Evolutionary conservation across 2,329 filamentous ascomycete genomes (phyloP).

Genomic region (Cercospora sp.): DNA sequence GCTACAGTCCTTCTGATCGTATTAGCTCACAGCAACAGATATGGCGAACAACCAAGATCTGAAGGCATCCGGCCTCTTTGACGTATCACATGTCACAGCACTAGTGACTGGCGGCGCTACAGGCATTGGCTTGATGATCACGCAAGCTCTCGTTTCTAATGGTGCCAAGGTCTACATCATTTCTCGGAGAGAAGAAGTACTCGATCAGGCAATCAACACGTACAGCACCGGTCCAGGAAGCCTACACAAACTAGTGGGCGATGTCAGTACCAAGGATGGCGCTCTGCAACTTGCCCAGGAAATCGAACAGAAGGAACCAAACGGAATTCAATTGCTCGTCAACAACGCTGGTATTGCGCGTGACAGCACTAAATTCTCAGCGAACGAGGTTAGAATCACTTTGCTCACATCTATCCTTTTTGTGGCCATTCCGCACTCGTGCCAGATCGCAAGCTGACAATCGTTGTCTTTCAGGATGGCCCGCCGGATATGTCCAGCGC

Average conservation of each 20-base stretch:
- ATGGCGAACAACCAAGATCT: constrained; percentile 44
- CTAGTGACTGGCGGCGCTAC: constrained; percentile 50
- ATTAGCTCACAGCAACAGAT: constrained; percentile 18
- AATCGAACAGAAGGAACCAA: constrained; percentile 47
- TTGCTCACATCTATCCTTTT: background rate
- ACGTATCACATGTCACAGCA: constrained; percentile 48
- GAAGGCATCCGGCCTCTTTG: constrained; percentile 47
- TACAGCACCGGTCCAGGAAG: constrained; percentile 50
- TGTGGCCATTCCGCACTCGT: constrained; percentile 9
- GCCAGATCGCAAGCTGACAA: constrained; percentile 7
- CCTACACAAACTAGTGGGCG: constrained; percentile 43
- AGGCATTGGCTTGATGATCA: constrained; percentile 42
- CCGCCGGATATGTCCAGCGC: constrained; percentile 52
- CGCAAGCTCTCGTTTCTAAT: constrained; percentile 40
- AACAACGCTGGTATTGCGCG: constrained; percentile 57
- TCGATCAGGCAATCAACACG: constrained; percentile 47
- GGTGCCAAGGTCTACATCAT: constrained; percentile 51
- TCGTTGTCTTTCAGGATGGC: constrained; percentile 35
- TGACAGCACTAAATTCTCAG: constrained; percentile 53
- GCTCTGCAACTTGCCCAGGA: constrained; percentile 45
- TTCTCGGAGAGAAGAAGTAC: constrained; percentile 47
- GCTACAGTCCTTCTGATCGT: background rate
- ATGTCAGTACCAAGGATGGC: constrained; percentile 55
- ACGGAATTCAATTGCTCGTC: constrained; percentile 56
- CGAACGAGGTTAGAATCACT: background rate